Evolutionary conservation across 306 rosid species (phyloP), one percentile per base, ranked within the genome.

Genomic region (Boehmeria nivea): DNA sequence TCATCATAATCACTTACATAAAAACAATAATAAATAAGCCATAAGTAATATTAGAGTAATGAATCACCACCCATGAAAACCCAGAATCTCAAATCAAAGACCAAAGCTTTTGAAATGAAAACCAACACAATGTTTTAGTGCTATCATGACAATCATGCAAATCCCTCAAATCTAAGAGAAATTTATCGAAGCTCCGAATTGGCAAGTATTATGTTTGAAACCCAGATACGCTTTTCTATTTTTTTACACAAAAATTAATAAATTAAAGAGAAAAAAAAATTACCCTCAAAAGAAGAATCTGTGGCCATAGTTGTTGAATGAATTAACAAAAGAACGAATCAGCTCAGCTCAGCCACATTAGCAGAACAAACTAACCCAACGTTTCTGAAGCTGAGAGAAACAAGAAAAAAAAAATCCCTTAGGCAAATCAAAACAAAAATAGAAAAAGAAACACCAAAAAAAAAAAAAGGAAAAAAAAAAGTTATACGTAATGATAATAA

Each of bases 261-360:
- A 21, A 36, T 18, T 34, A 61, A 45, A 20, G 31, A n/a, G 16
- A 69, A 20, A 43, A 6, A 54, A 17, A 17, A 22, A 27, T 68
- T 77, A 90, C 95, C 95, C 51, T 80, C 82, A 17, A 45, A 50
- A 74, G 96, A 73, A 47, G 87, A 91, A 84, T 87, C 93, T 25
- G 78, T 34, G 53, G 88, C 70, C 84, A 81, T 73, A 61, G 72
- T 47, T 60, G 56, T 34, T 43, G 63, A 81, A 71, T 44, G 51
- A 31, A 23, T n/a, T n/a, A n/a, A n/a, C n/a, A 31, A 73, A 73
- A 60, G 63, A 83, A 75, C 66, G 55, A 25, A 59, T 65, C 69
- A 58, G 64, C 24, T 63, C 69, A 58, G 61, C 23, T 63, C 74
- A 67, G 72, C 74, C 65, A 74, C 97, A 86, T 86, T 84, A 80